Evolutionary conservation across 1,139 yeast genomes (phyloP).

Genomic region (Hemisphaericaspora xylanilytica): DNA sequence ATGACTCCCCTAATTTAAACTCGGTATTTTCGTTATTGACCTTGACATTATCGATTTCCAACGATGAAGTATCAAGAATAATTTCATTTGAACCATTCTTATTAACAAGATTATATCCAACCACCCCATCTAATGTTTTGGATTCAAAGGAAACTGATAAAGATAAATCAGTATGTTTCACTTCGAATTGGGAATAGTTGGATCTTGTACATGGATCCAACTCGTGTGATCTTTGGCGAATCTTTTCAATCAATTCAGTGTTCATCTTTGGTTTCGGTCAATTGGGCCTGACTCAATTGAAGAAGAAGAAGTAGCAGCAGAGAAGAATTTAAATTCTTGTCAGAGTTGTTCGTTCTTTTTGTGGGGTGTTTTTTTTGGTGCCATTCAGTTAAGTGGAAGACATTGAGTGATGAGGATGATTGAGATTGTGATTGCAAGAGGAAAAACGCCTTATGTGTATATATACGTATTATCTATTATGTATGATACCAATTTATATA

Average conservation of each 20-base stretch:
- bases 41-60: conserved; percentile 21
- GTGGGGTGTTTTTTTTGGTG: conserved; percentile 3
- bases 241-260: conserved; percentile 8
- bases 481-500: too few species aligned
- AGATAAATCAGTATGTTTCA: conserved; percentile 32
- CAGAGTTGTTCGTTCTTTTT: too few species aligned
- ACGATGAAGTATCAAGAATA: conserved; percentile 32
- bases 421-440: too few species aligned
- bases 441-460: too few species aligned
- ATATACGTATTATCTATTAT: too few species aligned
- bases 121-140: conserved; percentile 28
- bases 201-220: conserved; percentile 74
- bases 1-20: conserved; percentile 21
- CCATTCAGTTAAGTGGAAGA: conserved; percentile 1
- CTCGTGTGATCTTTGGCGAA: conserved; percentile 12
- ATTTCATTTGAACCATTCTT: conserved; percentile 14
- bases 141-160: conserved; percentile 30
- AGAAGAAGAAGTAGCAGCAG: background rate
- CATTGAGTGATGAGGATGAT: too few species aligned
- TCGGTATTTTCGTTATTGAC: conserved; percentile 22
- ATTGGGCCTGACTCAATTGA: background rate
- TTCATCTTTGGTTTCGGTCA: background rate
- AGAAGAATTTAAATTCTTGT: background rate
- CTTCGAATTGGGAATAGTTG: conserved; percentile 56
- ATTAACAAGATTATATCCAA: conserved; percentile 21